Evolutionary conservation across 1,284 basidiomycete genomes (phyloP).

Genomic region (Pisolithus thermaeus): DNA sequence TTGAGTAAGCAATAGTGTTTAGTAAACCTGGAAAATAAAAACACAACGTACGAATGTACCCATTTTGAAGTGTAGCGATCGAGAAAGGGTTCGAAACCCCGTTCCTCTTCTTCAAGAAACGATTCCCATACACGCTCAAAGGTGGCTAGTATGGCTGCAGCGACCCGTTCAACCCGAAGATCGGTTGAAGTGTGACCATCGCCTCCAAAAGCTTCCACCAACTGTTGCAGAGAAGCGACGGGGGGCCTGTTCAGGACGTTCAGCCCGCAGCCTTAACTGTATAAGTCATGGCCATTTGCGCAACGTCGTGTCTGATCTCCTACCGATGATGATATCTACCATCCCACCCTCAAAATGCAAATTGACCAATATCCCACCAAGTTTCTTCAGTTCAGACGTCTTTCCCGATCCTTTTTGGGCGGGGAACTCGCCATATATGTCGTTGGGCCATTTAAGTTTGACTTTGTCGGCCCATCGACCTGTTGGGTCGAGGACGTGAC

Average conservation of each 20-base stretch:
- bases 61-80: conserved; percentile 74
- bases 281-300: conserved; percentile 2
- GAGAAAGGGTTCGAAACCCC: conserved; percentile 76
- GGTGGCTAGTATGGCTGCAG: conserved; percentile 70
- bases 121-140: conserved; percentile 77
- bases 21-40: not conserved
- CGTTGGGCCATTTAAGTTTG: conserved; percentile 96
- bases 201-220: conserved; percentile 37
- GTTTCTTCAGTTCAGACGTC: conserved; percentile 46
- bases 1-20: not conserved
- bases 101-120: conserved; percentile 50
- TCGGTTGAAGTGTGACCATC: conserved; percentile 12
- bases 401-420: conserved; percentile 37
- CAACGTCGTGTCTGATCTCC: conserved; percentile 16
- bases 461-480: conserved; percentile 50
- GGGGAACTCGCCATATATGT: conserved; percentile 74
- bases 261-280: conserved; percentile 73
- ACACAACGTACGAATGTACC: conserved; percentile 78
- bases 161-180: conserved; percentile 69
- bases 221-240: conserved; percentile 75
- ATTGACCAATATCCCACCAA: conserved; percentile 90
- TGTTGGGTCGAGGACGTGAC: conserved; percentile 45
- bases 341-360: conserved; percentile 73
- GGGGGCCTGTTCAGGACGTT: conserved; percentile 85
- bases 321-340: conserved; percentile 80